Percentiles rank a stretch among this genome's conserved stretches.
Conservation (phyloP, 495 filamentous ascomycete genomes). For the Aspergillus funiculosus region DNA sequence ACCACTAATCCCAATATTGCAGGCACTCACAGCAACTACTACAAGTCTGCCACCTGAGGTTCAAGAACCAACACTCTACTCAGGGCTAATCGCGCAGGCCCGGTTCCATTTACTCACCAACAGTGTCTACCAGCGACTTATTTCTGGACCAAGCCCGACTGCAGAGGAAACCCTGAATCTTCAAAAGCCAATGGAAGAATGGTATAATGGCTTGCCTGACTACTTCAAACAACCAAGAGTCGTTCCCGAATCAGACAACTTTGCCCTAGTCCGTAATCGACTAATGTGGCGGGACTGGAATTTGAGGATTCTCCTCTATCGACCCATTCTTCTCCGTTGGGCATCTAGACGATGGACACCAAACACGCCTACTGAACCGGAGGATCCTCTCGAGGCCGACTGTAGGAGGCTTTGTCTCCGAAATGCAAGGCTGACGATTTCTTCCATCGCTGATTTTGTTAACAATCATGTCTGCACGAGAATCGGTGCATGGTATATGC, state of each 20-base stretch:
- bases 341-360: conserved; percentile 40
- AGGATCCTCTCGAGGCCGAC: conserved; percentile 39
- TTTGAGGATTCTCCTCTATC: conserved; percentile 47
- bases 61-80: conserved; percentile 44
- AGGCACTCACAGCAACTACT: conserved; percentile 40
- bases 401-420: conserved; percentile 41
- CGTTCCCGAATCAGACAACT: conserved; percentile 30
- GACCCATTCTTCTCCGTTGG: conserved; percentile 48
- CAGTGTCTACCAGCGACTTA: conserved; percentile 46
- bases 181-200: conserved; percentile 43
- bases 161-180: conserved; percentile 44
- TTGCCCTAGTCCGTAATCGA: conserved; percentile 36
- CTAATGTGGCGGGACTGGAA: conserved; percentile 50
- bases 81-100: conserved; percentile 44
- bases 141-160: conserved; percentile 45
- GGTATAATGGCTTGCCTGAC: conserved; percentile 39
- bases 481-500: conserved; percentile 47
- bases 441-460: conserved; percentile 41
- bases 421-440: conserved; percentile 39
- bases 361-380: conserved; percentile 27
- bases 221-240: conserved; percentile 37
- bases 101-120: conserved; percentile 47
- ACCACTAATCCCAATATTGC: neutral
- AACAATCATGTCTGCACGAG: conserved; percentile 38
- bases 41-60: conserved; percentile 38